These are phyloP conservation scores for Calonectria pseudoturangicola DNA, from an alignment of 2,329 filamentous ascomycete species.

Conservation along the genomic window DNA sequence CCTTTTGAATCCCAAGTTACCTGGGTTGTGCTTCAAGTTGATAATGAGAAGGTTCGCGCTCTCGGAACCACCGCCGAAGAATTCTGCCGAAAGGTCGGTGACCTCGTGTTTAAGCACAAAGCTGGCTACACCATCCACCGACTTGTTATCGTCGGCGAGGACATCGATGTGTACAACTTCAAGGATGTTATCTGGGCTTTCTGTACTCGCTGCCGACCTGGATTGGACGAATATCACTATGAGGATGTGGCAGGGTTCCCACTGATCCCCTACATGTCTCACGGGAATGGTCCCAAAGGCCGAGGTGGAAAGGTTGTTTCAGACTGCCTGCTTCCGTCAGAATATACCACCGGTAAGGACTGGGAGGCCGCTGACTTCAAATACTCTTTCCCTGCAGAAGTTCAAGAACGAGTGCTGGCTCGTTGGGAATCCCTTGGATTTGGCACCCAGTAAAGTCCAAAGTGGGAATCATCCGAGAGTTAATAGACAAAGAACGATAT, in stretches of 20 bases:
- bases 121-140: conserved; percentile 64
- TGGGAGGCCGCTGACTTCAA: conserved; percentile 59
- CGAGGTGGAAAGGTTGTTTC: conserved; percentile 68
- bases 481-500: not conserved
- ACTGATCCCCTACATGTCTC: conserved; percentile 68
- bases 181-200: conserved; percentile 71
- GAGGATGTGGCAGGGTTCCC: conserved; percentile 66
- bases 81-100: conserved; percentile 63
- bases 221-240: conserved; percentile 65
- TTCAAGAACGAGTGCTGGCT: conserved; percentile 60
- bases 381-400: conserved; percentile 60
- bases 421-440: conserved; percentile 60
- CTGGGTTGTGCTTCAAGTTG: conserved; percentile 73
- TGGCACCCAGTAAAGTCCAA: conserved; percentile 21
- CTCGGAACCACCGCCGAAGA: conserved; percentile 69
- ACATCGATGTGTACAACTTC: conserved; percentile 67
- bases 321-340: conserved; percentile 64
- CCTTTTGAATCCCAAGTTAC: conserved; percentile 68
- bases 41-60: conserved; percentile 72
- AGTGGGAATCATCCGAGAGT: not conserved
- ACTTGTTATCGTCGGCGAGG: conserved; percentile 67
- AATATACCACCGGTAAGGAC: conserved; percentile 62
- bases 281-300: conserved; percentile 58
- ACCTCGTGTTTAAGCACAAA: conserved; percentile 66
- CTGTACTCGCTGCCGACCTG: conserved; percentile 67